These are phyloP conservation scores for Alectoria sarmentosa DNA, from an alignment of 495 filamentous ascomycete genomes.

Conservation along the genomic window DNA sequence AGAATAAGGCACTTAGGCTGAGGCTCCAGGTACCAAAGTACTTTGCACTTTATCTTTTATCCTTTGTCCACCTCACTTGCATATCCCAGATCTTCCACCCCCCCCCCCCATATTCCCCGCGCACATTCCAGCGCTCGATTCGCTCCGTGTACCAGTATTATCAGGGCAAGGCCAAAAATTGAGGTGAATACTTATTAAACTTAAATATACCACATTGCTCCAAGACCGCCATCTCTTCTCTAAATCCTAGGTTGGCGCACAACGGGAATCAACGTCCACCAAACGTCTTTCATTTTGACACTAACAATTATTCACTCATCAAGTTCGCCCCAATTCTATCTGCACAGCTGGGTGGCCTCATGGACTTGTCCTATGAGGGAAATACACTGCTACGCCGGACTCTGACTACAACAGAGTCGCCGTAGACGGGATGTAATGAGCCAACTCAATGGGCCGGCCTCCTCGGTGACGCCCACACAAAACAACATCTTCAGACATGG, in stretches of 20 bases:
- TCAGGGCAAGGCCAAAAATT: too few species aligned
- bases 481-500: constrained; percentile 53
- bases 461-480: constrained; percentile 66
- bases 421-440: constrained; percentile 27
- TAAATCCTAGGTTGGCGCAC: neutral
- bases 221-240: neutral
- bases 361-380: constrained; percentile 5
- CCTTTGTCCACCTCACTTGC: neutral
- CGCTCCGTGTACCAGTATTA: too few species aligned
- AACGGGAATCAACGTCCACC: neutral
- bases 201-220: neutral
- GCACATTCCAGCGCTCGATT: too few species aligned
- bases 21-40: too few species aligned
- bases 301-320: neutral
- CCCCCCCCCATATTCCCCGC: neutral
- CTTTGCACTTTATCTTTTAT: too few species aligned
- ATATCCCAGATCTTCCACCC: neutral
- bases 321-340: neutral
- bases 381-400: neutral
- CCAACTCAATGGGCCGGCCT: constrained; percentile 51
- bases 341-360: constrained; percentile 2
- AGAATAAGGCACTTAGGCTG: too few species aligned
- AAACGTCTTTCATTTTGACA: neutral
- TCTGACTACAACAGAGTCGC: neutral
- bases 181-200: too few species aligned